Conservation (phyloP, 208 protist species). For the Herpetomonas samuelpessoai region DNA sequence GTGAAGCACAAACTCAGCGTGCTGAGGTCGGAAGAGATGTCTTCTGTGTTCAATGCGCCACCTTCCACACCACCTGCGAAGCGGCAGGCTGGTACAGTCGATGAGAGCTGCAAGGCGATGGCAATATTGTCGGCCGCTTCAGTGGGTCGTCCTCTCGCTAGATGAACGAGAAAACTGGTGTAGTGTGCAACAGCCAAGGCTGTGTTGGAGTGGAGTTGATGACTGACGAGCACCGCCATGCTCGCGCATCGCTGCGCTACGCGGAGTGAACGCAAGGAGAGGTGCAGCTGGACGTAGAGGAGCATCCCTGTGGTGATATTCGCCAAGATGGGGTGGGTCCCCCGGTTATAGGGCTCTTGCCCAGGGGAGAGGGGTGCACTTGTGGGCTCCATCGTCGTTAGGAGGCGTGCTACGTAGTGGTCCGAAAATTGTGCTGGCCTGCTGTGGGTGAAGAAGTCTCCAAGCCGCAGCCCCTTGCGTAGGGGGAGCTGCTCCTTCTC, state of each 20-base stretch:
- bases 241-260: constrained; percentile 60
- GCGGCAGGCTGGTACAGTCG: no score
- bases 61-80: no score
- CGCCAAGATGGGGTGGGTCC: constrained; percentile 53
- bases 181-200: constrained; percentile 74
- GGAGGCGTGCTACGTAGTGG: constrained; percentile 33
- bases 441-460: constrained; percentile 6
- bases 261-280: constrained; percentile 48
- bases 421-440: constrained; percentile 24
- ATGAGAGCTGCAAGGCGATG: constrained; percentile 69
- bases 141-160: constrained; percentile 35
- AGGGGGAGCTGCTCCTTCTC: background rate
- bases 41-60: no score
- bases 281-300: constrained; percentile 71
- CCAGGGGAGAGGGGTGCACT: constrained; percentile 12
- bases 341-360: constrained; percentile 23
- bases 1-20: constrained; percentile 51
- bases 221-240: constrained; percentile 65
- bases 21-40: constrained; percentile 18
- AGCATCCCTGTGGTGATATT: constrained; percentile 82
- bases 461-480: no score
- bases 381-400: constrained; percentile 23
- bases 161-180: constrained; percentile 54
- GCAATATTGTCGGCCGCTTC: constrained; percentile 78
- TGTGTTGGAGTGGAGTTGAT: constrained; percentile 66